Conservation (phyloP, 2,329 filamentous ascomycete species). For the Calonectria honghensis region DNA sequence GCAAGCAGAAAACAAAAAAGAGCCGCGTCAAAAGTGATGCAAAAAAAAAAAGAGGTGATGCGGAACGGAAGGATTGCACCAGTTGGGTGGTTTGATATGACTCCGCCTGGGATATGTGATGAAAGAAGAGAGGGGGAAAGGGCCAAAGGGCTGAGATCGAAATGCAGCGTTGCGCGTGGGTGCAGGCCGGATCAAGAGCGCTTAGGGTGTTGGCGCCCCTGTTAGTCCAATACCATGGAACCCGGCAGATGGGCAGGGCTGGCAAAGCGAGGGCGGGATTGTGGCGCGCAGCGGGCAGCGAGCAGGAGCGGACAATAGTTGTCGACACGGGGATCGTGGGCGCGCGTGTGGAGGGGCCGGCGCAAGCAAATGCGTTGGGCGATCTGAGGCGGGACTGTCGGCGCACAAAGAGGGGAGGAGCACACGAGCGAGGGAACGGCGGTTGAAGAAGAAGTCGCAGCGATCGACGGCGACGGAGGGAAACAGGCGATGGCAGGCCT, state of each 20-base stretch:
- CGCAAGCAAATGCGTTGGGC: slow-evolving; percentile 30
- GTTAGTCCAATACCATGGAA: slow-evolving; percentile 45
- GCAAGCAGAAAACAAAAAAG: not conserved
- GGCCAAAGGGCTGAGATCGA: slow-evolving; percentile 51
- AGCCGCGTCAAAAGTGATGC: slow-evolving; percentile 26
- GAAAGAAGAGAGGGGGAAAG: slow-evolving; percentile 47
- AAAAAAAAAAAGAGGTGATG: not conserved
- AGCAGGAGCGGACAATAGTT: slow-evolving; percentile 27
- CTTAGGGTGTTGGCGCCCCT: slow-evolving; percentile 52
- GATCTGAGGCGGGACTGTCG: slow-evolving; percentile 26
- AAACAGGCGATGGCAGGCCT: slow-evolving; percentile 27
- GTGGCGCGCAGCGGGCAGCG: slow-evolving; percentile 45
- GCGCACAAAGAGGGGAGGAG: slow-evolving; percentile 23
- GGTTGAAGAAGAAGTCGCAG: slow-evolving; percentile 39
- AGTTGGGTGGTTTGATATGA: slow-evolving; percentile 28
- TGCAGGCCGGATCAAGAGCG: slow-evolving; percentile 51
- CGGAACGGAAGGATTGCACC: slow-evolving; percentile 29
- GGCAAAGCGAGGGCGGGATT: slow-evolving; percentile 41
- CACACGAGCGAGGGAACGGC: slow-evolving; percentile 25
- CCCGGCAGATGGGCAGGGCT: slow-evolving; percentile 45
- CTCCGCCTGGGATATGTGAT: slow-evolving; percentile 45
- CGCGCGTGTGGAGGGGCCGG: slow-evolving; percentile 29
- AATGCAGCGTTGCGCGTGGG: slow-evolving; percentile 52
- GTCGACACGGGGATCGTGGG: slow-evolving; percentile 20
- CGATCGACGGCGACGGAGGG: slow-evolving; percentile 22